Base-by-base conservation (phyloP, 2,329 filamentous ascomycete genomes). In the Diaporthe citrichinensis region DNA sequence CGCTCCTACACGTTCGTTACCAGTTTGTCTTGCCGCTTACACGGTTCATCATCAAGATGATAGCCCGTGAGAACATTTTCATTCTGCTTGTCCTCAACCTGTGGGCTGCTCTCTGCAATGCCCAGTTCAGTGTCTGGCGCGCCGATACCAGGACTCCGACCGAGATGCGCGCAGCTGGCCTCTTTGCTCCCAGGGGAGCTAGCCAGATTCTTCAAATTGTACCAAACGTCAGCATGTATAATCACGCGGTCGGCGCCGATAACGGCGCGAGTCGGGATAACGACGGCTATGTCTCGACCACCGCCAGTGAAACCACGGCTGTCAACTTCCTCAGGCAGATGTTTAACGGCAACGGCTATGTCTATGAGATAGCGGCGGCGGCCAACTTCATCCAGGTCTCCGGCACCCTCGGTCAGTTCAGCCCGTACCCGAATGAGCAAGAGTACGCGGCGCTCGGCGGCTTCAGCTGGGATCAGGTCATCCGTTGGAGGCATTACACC, bases 331-430 rank as follows among this genome's bases (percentile, higher is more conserved):
- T 67, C 62, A 17, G 20, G 17, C 28, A 36, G 28, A 67, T 67
- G 44, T 67, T 67, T 6, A 20, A 28, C 10, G 62, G 44, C 28
- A 67, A 44, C 44, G 44, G 62, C 62, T 67, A 67, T 20, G 44
- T 67, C 62, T 67, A 67, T 15, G 44, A 67, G 62, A 67, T 67
- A 36, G 62, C 62, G 5, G 62, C 62, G 17, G 20, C 62, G 20
- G 62, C 62, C 62, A 67, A 67, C 44, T 67, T 67, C 20, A 51
- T 67, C 62, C 62, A 67, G 62, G 62, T 67, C 44, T 28, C 62
- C 5, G 62, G 62, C 20, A 67, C 62, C 20, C 62, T 67, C 20
- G 44, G 62, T 2, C 28, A 67, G 44, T 67, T 67, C 62, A 67
- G 44, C 44, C 62, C 44, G 28, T 67, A 51, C 62, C 62, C 62